Evolutionary conservation across 1,284 basidiomycete genomes (phyloP), one percentile per base, ranked within the genome.

Genomic region (Moesziomyces aphidis): DNA sequence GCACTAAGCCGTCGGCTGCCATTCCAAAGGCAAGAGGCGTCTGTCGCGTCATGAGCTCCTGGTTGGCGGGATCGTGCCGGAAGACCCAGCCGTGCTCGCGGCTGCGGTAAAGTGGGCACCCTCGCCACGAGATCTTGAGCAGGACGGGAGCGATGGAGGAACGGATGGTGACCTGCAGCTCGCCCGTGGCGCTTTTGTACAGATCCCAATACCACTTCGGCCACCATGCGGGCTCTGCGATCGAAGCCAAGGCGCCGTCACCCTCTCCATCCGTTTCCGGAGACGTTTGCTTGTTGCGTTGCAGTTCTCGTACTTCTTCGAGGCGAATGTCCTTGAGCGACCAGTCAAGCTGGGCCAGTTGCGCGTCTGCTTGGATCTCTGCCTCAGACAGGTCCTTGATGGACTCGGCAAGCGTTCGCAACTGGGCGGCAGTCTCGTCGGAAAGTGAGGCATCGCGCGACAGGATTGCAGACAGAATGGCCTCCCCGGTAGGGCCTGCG

Each of bases 131-230:
- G 28, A 99, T 88, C 11, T 90, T 90, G 7, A 99, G 88, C 1
- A 99, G 89, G 4, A 97, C 87, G 0, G 95, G 94, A 0, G 95
- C 90, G 36, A 94, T 88, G 17, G 92, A 90, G 73, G 90, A 94
- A 49, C 94, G 91, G 48, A 93, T 90, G 3, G 95, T 95, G 59
- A 99, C 87, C 79, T 97, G 94, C 31, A 97, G 88, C 44, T 81
- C 71, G 8, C 78, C 79, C 1, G 80, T 64, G 5, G 80, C 76
- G 0, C 87, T 85, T 11, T 84, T 82, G 52, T 87, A 86, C 52
- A 95, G 89, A 44, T 98, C 94, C 93, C 93, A 96, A 84, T 94
- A 99, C 96, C 97, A 99, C 82, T 94, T 93, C 0, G 95, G 96
- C 89, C 89, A 90, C 61, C 82, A 83, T 7, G 54, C 61, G 11